Evolutionary conservation across 306 rosid genomes (phyloP).

Genomic region (peach (Prunus persica)): Prunus_persica_NCBIv2 NC_034010.1:25536001-25536500

Average conservation of each 20-base stretch:
- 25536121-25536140: slow-evolving; percentile 8
- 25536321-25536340: slow-evolving; percentile 70
- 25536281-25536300: slow-evolving; percentile 56
- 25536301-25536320: slow-evolving; percentile 46
- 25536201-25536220: slow-evolving; percentile 38
- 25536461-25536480: slow-evolving; percentile 68
- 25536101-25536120: slow-evolving; percentile 25
- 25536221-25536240: slow-evolving; percentile 60
- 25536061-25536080: slow-evolving; percentile 21
- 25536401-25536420: slow-evolving; percentile 79
- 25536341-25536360: slow-evolving; percentile 84
- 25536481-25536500: slow-evolving; percentile 66
- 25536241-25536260: slow-evolving; percentile 69
- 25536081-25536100: slow-evolving; percentile 9
- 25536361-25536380: slow-evolving; percentile 64
- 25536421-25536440: slow-evolving; percentile 35
- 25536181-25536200: slow-evolving; percentile 38
- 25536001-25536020: slow-evolving; percentile 12
- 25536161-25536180: slow-evolving; percentile 74
- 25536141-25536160: slow-evolving; percentile 35
- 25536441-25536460: slow-evolving; percentile 36
- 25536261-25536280: slow-evolving; percentile 60
- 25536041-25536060: slow-evolving; percentile 20
- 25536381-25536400: slow-evolving; percentile 69
- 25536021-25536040: slow-evolving; percentile 7